Conservation (phyloP, 2,329 filamentous ascomycete species). For the Bertia moriformis region DNA sequence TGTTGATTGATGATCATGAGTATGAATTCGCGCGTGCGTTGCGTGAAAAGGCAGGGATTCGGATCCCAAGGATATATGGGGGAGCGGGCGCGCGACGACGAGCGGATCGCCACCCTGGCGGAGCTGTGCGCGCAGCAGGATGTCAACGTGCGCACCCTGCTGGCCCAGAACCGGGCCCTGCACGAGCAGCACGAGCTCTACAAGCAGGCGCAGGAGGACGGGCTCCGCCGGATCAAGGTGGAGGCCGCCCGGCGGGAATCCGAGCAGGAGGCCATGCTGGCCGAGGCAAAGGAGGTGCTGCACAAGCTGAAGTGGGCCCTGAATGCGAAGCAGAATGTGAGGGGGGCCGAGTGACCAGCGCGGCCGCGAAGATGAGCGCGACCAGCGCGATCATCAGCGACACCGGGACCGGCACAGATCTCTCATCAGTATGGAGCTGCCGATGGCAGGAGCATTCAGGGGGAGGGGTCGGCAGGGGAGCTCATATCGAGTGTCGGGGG, state of each 20-base stretch:
- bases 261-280: conserved; percentile 43
- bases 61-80: conserved; percentile 38
- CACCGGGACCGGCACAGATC: no score
- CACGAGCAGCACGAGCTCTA: conserved; percentile 45
- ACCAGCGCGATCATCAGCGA: no score
- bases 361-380: no score
- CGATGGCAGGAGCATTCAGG: no score
- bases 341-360: no score
- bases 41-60: conserved; percentile 26
- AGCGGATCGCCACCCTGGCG: conserved; percentile 47
- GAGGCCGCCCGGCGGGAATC: conserved; percentile 40
- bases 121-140: conserved; percentile 63
- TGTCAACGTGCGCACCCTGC: conserved; percentile 46
- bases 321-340: conserved; percentile 47
- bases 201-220: conserved; percentile 47
- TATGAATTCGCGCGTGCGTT: conserved; percentile 33
- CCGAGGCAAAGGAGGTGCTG: conserved; percentile 43
- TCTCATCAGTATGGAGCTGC: no score
- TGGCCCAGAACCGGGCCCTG: conserved; percentile 48
- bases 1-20: conserved; percentile 49
- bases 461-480: no score
- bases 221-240: conserved; percentile 41
- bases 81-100: conserved; percentile 43
- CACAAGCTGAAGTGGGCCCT: conserved; percentile 62
- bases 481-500: no score